Evolutionary conservation across 208 protist genomes (phyloP).

Genomic region (Willaertia magna): DNA sequence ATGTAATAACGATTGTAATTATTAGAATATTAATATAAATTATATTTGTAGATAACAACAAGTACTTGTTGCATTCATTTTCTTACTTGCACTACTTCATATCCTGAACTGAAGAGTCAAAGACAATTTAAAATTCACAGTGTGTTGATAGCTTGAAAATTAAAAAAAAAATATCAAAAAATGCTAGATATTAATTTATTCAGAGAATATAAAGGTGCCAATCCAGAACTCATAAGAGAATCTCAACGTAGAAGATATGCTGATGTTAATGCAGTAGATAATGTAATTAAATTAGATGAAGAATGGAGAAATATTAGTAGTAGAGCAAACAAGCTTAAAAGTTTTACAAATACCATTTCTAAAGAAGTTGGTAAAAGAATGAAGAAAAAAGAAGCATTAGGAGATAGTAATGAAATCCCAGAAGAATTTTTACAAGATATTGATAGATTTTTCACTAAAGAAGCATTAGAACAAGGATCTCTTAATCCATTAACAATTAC

Average conservation of each 20-base stretch:
- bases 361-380: constrained; percentile 71
- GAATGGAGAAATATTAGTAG: constrained; percentile 56
- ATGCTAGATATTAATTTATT: constrained; percentile 91
- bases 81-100: too few relatives aligned
- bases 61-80: too few relatives aligned
- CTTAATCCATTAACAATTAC: constrained; percentile 52
- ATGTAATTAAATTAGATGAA: constrained; percentile 71
- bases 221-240: constrained; percentile 79
- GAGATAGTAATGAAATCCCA: constrained; percentile 34
- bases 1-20: too few relatives aligned
- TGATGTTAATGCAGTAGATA: constrained; percentile 69
- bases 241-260: constrained; percentile 80
- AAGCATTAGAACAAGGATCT: constrained; percentile 42
- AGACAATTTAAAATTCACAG: too few relatives aligned
- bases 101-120: too few relatives aligned
- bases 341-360: constrained; percentile 65
- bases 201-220: constrained; percentile 69
- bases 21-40: too few relatives aligned
- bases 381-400: constrained; percentile 74
- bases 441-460: constrained; percentile 38
- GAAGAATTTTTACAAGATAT: constrained; percentile 41
- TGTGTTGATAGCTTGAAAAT: not conserved
- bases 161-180: constrained; percentile 1
- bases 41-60: too few relatives aligned
- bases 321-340: constrained; percentile 57